Evolutionary conservation across 2,329 filamentous ascomycete species (phyloP), one percentile per base, ranked within the genome.

Genomic region (Phoma sp.): DNA sequence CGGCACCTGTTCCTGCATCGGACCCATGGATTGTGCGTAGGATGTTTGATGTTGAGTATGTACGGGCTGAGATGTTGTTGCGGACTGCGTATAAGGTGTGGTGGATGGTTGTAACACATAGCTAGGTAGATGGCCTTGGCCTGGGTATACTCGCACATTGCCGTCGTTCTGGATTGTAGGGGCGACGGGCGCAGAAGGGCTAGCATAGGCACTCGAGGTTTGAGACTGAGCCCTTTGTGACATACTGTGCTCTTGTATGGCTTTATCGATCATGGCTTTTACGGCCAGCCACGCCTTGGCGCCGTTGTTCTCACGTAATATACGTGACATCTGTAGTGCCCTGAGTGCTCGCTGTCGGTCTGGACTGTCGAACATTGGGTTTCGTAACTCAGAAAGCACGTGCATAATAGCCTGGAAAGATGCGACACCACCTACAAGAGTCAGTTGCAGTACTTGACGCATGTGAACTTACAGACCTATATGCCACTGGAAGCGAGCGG

Each of bases 371-470:
- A 75, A 75, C 13, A 71, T 57, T 2, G 72, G 69, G 44, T 73
- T 73, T 11, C 72, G 69, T n/a, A 76, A 60, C 47, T 76, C 73
- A 3, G 72, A 74, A 0, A 76, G 62, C 7, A 75, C 68, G 41
- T 75, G 72, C 69, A 75, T 74, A 38, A 76, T 74, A 2, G 70
- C 68, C 47, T 72, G 70, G 55, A 72, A 72, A 7, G 67, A 67
- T n/a, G 69, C 67, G 35, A 71, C 64, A 4, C 66, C 67, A n/a
- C 67, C 69, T 70, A 35, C 10, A 4, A 14, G 45, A 14, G 37
- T 68, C 44, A 67, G 60, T 32, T 3, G 22, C 33, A 8, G 35
- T 27, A 11, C 10, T 23, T 9, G 33, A 8, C 14, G 11, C 10
- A 11, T 24, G 2, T 3, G 6, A 29, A 35, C 39, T n/a, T 11